Evolutionary conservation across 2,329 filamentous ascomycete species (phyloP), one percentile per base, ranked within the genome.

Genomic region (Cyanodermella asteris): DNA sequence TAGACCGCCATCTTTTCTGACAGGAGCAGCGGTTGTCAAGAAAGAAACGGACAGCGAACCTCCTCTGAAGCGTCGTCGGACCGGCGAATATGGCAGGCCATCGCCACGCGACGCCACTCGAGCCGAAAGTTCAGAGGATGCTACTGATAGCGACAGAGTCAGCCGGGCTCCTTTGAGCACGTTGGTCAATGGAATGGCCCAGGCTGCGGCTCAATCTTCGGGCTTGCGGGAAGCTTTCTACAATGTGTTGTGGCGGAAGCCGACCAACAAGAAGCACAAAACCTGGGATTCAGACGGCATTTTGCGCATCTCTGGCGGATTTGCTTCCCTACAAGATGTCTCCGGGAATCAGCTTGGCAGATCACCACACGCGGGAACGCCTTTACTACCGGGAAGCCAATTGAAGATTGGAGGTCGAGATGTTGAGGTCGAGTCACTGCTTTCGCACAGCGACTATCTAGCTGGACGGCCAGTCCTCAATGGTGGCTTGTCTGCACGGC

Each of bases 211-310:
- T 13, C 9, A 7, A 10, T 5, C 36, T 31, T 29, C 38, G 30
- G 21, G 15, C 23, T 34, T 25, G 17, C 32, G 26, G 66, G n/a
- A n/a, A n/a, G n/a, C n/a, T n/a, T n/a, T n/a, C n/a, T n/a, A n/a
- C n/a, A n/a, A n/a, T n/a, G n/a, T n/a, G n/a, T n/a, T n/a, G n/a
- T n/a, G 64, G 71, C 64, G 72, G 12, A 75, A 73, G 43, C 63
- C 60, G 25, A 74, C 69, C 0, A 61, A 52, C 5, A 77, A 75
- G 44, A 78, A 77, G 47, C 65, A 77, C 44, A 77, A 77, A 42
- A 77, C 69, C 5, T 78, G 72, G 71, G 72, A 77, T 38, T 71
- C 72, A 3, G 72, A 78, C 44, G 72, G 70, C 2, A 55, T 75
- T 3, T 51, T 77, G 6, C 52, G 55, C 4, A 52, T 72, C 4